Base-by-base conservation (phyloP, 805 yeast species). In the Ogataea minuta region DNA sequence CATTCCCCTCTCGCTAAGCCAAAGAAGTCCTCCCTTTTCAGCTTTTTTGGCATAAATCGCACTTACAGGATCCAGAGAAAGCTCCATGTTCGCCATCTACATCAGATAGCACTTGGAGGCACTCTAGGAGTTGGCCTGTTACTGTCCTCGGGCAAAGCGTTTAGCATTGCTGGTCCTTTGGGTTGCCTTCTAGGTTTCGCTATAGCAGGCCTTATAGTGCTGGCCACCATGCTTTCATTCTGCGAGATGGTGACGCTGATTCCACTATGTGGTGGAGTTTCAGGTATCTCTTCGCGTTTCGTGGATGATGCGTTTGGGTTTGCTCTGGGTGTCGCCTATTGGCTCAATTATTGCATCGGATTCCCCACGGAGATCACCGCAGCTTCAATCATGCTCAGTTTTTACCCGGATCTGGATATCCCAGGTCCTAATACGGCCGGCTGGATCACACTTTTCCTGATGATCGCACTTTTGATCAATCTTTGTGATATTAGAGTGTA, bases 351-450 rank as follows among this genome's bases (percentile, higher is more conserved):
- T 56, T 71, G 83, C 11, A 63, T 84, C 34, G 87, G 88, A 0
- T 64, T 85, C 44, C 89, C 95, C 0, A 77, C 90, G 0, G 95
- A 86, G 54, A 72, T 87, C 3, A 83, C 87, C 9, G 95, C 95
- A 0, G 83, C 86, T 13, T 77, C 87, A 0, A 79, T 87, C 21
- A 75, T 86, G 79, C 62, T 87, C 30, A 74, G 84, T 31, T 87
- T 79, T 54, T 88, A 79, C 55, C 72, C 78, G 1, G 56, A 68
- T 28, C 62, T 84, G 29, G 54, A 74, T n/a, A 65, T 79, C 8
- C 73, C 81, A 0, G 63, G 64, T 1, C 62, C 72, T 9, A 70
- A 79, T 0, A 66, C 77, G 6, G 85, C 88, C 3, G 88, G 83
- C 11, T 86, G 88, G 66, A 72, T 84, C 2, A 62, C 86, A 0